Evolutionary conservation across 306 rosid species (phyloP), one percentile per base, ranked within the genome.

Genomic region (Quercus suber): DNA sequence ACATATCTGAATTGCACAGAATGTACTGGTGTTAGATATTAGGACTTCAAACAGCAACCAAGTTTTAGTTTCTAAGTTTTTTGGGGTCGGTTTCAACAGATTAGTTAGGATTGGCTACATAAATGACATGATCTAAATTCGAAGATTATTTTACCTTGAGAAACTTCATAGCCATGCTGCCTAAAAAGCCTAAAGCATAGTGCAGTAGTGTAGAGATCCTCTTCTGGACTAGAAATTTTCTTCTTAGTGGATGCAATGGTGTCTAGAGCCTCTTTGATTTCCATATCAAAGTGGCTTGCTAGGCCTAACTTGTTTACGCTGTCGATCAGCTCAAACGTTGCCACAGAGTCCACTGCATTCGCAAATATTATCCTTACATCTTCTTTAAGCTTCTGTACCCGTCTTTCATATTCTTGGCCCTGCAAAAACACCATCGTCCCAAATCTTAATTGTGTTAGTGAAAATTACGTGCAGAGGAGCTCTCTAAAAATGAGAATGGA

Each of bases 131-230:
- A 57, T 57, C 6, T 5, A 57, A n/a, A n/a, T 21, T 5, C 12
- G 6, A 57, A 43, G 13, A 43, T 43, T 43, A 61, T 61, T 11
- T 31, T 83, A 90, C 95, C 91, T 8, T 85, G 86, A 49, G 84
- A 79, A 71, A 89, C 85, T 31, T 80, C 5, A 59, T 83, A 84
- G 30, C 93, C 91, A 30, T 86, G 87, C 14, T 86, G 84, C 77
- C 93, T 79, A 21, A 88, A 79, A 45, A 89, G 84, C 80, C 79
- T 89, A 71, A 91, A 91, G 81, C 83, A 73, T 33, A 83, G 56
- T 18, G 92, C 65, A 84, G 87, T 71, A 45, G 71, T 64, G 15
- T 84, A 81, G 28, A 87, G 74, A 70, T 76, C 82, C 11, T 84
- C 67, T 71, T 55, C 55, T 59, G 8, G 0, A 68, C 28, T n/a